Evolutionary conservation across 2,329 filamentous ascomycete genomes (phyloP).

Genomic region (Fusarium nelsonii): DNA sequence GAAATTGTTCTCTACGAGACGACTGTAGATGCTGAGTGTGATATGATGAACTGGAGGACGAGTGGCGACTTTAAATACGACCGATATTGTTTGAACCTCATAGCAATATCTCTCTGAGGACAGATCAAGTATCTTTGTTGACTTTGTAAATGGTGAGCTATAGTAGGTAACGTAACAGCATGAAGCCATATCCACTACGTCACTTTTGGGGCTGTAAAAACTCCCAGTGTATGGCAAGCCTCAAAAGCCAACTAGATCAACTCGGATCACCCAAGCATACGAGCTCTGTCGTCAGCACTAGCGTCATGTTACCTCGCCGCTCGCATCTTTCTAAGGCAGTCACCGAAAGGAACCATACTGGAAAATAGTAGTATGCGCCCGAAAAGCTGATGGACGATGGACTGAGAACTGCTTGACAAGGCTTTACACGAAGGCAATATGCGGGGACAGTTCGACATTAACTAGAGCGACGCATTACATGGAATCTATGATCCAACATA

Average conservation of each 20-base stretch:
- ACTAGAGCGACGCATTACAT: not conserved
- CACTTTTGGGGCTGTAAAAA: not conserved
- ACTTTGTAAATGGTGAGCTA: no score
- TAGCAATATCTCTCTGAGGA: no score
- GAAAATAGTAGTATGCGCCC: not conserved
- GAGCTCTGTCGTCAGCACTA: slow-evolving; percentile 14
- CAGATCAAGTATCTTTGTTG: no score
- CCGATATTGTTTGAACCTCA: no score
- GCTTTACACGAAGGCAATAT: not conserved
- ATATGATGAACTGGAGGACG: not conserved
- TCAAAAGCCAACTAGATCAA: not conserved
- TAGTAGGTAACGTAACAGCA: not conserved
- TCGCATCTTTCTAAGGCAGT: not conserved
- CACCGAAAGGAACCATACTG: not conserved
- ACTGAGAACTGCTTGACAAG: not conserved
- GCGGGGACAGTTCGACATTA: not conserved
- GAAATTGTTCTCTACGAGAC: not conserved
- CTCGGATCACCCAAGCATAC: not conserved
- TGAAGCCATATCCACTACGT: not conserved
- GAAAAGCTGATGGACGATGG: no score
- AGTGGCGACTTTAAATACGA: not conserved
- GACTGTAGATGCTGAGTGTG: not conserved
- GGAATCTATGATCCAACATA: no score
- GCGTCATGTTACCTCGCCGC: not conserved
- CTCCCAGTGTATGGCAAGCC: not conserved